Conservation (phyloP, 305 asterid species). For the Salvia sclarea region DNA sequence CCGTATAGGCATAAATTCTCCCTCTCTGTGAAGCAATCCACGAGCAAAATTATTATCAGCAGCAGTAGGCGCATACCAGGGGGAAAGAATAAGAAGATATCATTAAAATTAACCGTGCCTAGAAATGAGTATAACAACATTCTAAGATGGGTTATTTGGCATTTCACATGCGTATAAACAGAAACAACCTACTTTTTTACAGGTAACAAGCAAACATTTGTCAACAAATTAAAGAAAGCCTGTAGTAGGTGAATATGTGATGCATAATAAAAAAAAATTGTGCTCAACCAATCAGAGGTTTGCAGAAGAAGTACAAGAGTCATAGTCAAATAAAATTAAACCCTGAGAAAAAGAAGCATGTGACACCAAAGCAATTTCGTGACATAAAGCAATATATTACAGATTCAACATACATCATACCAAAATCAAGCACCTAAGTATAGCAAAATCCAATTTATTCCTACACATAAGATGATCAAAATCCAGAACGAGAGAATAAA, state of each 20-base stretch:
- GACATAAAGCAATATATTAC: neutral
- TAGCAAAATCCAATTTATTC: neutral
- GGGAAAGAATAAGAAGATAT: neutral
- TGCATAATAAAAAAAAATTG: neutral
- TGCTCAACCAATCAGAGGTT: neutral
- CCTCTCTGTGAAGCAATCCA: constrained; percentile 36
- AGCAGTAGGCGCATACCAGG: neutral
- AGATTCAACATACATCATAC: neutral
- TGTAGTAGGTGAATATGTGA: neutral
- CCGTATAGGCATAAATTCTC: constrained; percentile 53
- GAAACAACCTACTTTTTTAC: neutral
- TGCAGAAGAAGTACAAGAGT: neutral
- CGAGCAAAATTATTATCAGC: constrained; percentile 17
- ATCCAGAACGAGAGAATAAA: neutral
- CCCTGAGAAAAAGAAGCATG: neutral
- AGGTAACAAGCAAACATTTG: neutral
- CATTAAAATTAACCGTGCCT: neutral
- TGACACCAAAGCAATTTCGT: neutral
- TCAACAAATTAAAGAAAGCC: neutral
- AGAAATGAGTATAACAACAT: neutral
- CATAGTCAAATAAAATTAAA: neutral
- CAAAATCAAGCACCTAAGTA: neutral
- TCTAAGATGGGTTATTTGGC: neutral
- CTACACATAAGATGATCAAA: neutral
- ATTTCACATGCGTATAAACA: neutral